These are phyloP conservation scores for Vitellaria paradoxa DNA, from an alignment of 179 eudicot species.

Conservation along the genomic window DNA sequence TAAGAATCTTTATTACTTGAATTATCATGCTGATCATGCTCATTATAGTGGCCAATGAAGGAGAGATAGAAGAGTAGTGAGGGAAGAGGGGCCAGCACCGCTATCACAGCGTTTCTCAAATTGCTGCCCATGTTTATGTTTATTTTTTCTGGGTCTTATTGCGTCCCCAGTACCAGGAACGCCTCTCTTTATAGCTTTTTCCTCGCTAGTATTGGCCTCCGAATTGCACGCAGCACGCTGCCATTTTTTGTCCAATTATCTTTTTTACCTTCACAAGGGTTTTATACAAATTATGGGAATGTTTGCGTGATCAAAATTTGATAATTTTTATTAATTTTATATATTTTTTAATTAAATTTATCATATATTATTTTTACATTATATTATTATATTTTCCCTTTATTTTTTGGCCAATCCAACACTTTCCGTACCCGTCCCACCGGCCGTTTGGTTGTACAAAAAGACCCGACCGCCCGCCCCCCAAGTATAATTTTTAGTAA, in stretches of 20 bases:
- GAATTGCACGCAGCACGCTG: not conserved
- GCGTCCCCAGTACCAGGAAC: not conserved
- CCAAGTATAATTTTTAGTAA: no score
- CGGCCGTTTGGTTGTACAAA: no score
- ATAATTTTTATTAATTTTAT: no score
- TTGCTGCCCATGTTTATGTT: slow-evolving; percentile 23
- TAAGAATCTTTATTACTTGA: not conserved
- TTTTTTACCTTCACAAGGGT: not conserved
- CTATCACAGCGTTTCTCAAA: slow-evolving; percentile 47
- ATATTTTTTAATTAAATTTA: no score
- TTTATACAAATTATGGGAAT: no score
- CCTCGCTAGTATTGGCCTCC: not conserved
- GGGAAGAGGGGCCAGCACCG: slow-evolving; percentile 70
- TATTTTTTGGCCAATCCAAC: no score
- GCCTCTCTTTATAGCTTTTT: no score
- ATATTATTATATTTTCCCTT: no score
- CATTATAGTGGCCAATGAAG: slow-evolving; percentile 42
- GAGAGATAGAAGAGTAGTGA: slow-evolving; percentile 64
- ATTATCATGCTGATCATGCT: slow-evolving; percentile 1
- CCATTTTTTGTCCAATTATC: not conserved
- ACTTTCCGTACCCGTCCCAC: no score
- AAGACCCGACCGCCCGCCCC: no score
- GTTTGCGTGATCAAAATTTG: no score
- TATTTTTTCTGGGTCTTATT: not conserved
- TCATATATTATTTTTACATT: no score